A percentile compares a stretch with the other conserved stretches of the same genome.
Evolutionary conservation across 768 basidiomycete species (phyloP).

Genomic region (Favolaschia claudopus): DNA sequence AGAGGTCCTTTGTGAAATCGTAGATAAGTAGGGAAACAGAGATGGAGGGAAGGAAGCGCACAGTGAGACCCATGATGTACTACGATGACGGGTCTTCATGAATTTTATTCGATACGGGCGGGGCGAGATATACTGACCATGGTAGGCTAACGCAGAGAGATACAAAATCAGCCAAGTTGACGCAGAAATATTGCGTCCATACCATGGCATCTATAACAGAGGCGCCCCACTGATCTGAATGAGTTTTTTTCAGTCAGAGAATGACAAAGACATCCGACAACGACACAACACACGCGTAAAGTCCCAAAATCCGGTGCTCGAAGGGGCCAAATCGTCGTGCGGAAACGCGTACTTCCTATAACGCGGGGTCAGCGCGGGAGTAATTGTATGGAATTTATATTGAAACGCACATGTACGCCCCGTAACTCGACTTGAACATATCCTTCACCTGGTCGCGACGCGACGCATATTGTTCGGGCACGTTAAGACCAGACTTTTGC

Average conservation of each 20-base stretch:
- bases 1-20: conserved; percentile 53
- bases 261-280: neutral
- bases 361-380: neutral
- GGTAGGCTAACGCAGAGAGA: conserved; percentile 45
- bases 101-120: too few species aligned
- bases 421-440: conserved; percentile 52
- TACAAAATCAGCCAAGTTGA: conserved; percentile 11
- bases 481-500: conserved; percentile 43
- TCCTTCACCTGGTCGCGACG: conserved; percentile 44
- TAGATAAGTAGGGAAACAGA: neutral
- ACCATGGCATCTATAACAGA: conserved; percentile 17
- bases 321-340: conserved; percentile 48
- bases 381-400: neutral
- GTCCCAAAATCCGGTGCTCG: conserved; percentile 7
- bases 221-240: conserved; percentile 12
- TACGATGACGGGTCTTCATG: conserved; percentile 18
- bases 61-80: conserved; percentile 53
- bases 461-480: conserved; percentile 45
- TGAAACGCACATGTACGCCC: conserved; percentile 49
- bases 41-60: neutral
- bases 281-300: neutral
- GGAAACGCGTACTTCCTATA: conserved; percentile 54
- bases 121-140: conserved; percentile 43
- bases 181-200: neutral
- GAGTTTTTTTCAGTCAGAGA: neutral